phyloP scores from a whole-genome alignment of 768 basidiomycete species.

The Arthromyces matolae region DNA sequence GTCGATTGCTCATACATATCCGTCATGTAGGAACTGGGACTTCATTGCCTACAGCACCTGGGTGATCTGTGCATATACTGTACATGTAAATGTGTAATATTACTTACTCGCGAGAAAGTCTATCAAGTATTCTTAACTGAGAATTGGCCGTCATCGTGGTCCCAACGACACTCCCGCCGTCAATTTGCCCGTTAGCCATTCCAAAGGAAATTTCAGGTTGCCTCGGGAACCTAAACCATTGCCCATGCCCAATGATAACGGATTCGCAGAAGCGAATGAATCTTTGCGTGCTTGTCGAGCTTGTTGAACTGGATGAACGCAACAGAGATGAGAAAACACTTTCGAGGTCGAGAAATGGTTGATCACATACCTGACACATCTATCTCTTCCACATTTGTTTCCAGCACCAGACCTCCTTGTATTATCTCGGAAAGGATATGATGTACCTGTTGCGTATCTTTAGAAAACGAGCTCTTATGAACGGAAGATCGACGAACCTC shows the following conservation, averaged over 20 bases:
- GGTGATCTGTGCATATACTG: constrained; percentile 14
- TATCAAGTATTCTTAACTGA: too few relatives aligned
- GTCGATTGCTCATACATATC: too few relatives aligned
- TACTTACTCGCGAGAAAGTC: background rate
- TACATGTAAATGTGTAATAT: background rate
- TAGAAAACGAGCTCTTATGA: background rate
- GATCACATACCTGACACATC: constrained; percentile 55
- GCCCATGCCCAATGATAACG: constrained; percentile 65
- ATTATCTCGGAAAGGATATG: constrained; percentile 95
- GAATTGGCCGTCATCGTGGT: constrained; percentile 32
- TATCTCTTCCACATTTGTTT: constrained; percentile 90
- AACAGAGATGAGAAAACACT: too few relatives aligned
- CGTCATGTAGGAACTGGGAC: constrained; percentile 32
- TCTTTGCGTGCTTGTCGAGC: constrained; percentile 72
- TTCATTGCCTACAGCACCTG: constrained; percentile 31
- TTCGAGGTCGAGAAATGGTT: background rate
- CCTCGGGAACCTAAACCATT: constrained; percentile 59
- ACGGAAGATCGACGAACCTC: constrained; percentile 55
- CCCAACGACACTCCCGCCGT: constrained; percentile 69
- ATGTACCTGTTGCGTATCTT: constrained; percentile 64
- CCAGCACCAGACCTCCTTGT: constrained; percentile 93
- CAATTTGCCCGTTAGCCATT: constrained; percentile 75
- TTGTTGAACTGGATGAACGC: constrained; percentile 68
- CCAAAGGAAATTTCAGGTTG: constrained; percentile 66
- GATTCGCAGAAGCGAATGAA: constrained; percentile 79